Conservation (phyloP, 371 early-diverging fungal genomes). For the Umbelopsis sp. region DNA sequence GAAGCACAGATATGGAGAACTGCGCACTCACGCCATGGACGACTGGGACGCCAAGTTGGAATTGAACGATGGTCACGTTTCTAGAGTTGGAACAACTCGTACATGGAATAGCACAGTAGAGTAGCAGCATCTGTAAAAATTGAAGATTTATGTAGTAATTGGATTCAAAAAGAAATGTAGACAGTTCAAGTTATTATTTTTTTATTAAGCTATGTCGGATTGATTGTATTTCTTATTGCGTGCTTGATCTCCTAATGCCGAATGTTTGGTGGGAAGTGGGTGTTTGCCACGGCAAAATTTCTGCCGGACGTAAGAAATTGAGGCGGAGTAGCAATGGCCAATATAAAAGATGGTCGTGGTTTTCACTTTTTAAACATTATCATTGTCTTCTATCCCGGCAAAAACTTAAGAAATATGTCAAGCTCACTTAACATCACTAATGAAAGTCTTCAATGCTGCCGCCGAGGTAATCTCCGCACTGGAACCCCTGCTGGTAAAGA, state of each 20-base stretch:
- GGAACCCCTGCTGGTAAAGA: not conserved
- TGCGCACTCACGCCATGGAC: constrained; percentile 10
- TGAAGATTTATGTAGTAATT: not conserved
- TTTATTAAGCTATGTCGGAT: too few relatives aligned
- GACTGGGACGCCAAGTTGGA: constrained; percentile 12
- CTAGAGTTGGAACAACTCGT: constrained; percentile 7
- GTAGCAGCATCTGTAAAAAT: not conserved
- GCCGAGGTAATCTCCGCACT: not conserved
- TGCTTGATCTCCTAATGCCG: too few relatives aligned
- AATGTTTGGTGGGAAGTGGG: too few relatives aligned
- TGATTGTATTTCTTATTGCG: too few relatives aligned
- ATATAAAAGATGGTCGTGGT: not conserved
- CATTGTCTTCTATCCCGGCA: not conserved
- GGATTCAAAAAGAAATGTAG: too few relatives aligned
- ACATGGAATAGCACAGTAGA: constrained; percentile 8
- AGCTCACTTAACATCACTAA: not conserved
- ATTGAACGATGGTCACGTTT: constrained; percentile 7
- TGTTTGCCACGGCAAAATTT: not conserved
- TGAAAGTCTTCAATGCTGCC: constrained; percentile 9
- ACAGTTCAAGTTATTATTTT: too few relatives aligned
- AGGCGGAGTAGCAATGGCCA: not conserved
- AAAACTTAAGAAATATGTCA: not conserved
- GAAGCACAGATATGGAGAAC: constrained; percentile 8
- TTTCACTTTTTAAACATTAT: not conserved
- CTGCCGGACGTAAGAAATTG: not conserved